Base-by-base conservation (phyloP, 2,329 filamentous ascomycete genomes). In the Xylariaceae sp. region DNA sequence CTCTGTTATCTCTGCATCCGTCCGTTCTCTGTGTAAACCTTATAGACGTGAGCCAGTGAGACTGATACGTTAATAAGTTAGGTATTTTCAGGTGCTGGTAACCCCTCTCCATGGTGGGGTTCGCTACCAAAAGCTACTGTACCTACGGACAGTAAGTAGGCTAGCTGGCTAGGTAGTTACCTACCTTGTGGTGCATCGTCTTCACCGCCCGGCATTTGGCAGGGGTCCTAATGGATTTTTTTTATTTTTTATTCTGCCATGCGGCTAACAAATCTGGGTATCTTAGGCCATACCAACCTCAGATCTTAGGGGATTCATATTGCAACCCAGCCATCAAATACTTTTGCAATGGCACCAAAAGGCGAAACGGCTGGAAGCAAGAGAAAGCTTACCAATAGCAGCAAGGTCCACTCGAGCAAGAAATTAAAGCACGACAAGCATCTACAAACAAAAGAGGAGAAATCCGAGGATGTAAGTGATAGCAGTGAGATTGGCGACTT, bases 371-470 rank as follows among this genome's bases (percentile, higher is more conserved):
- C 73, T 37, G 81, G 80, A 48, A 78, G 74, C 57, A 88, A 88
- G 74, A 77, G 85, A 63, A 88, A 88, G 73, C 76, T 78, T 32
- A 72, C 75, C 37, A 84, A 81, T 69, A 72, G 76, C 44, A 76
- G 70, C 45, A 87, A 87, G 69, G 73, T 72, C 41, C 52, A 63
- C 57, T 70, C 54, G 55, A 74, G 59, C 64, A 74, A 68, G 64
- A 70, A 68, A 59, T 65, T 60, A 48, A 73, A 63, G 66, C 72
- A 58, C 72, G 77, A 62, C 56, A 70, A 69, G 60, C 64, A 60
- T 66, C 64, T 66, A 63, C 57, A 73, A 50, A 72, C 73, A 20
- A 74, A 76, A 56, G 72, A 77, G 29, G 67, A 67, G 51, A 73
- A 76, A 45, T 74, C 73, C 26, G 73, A 75, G 16, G 71, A 72